These are phyloP conservation scores for Tylopilus cervinicoccineus DNA, from an alignment of 768 basidiomycete species.

Conservation along the genomic window DNA sequence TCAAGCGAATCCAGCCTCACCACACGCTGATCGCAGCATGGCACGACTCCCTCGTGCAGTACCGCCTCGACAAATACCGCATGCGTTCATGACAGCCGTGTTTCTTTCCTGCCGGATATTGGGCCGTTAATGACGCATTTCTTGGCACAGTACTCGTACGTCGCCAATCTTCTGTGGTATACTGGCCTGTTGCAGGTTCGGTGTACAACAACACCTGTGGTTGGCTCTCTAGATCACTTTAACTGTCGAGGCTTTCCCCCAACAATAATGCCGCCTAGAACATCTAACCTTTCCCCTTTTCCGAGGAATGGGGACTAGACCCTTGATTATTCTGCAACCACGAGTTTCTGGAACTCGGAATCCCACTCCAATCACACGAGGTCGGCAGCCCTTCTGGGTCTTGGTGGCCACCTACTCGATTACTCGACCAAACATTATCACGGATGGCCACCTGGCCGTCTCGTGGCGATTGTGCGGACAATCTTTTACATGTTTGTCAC, in stretches of 20 bases:
- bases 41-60: neutral
- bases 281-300: too few species aligned
- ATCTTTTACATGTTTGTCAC: neutral
- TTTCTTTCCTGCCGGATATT: too few species aligned
- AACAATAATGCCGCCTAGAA: too few species aligned
- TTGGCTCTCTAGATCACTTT: neutral
- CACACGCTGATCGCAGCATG: neutral
- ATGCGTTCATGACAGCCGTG: too few species aligned
- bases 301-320: neutral
- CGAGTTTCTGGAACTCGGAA: neutral
- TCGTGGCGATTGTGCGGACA: slow-evolving; percentile 27
- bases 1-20: neutral
- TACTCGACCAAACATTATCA: neutral
- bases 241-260: too few species aligned
- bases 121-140: too few species aligned
- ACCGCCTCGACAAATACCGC: neutral
- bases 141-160: too few species aligned
- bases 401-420: neutral
- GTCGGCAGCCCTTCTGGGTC: neutral
- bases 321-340: neutral
- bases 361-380: neutral
- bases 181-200: neutral
- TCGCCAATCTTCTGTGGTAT: too few species aligned
- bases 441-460: neutral
- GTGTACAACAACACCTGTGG: neutral